Evolutionary conservation across 495 filamentous ascomycete species (phyloP).

Genomic region (Glonium stellatum): DNA sequence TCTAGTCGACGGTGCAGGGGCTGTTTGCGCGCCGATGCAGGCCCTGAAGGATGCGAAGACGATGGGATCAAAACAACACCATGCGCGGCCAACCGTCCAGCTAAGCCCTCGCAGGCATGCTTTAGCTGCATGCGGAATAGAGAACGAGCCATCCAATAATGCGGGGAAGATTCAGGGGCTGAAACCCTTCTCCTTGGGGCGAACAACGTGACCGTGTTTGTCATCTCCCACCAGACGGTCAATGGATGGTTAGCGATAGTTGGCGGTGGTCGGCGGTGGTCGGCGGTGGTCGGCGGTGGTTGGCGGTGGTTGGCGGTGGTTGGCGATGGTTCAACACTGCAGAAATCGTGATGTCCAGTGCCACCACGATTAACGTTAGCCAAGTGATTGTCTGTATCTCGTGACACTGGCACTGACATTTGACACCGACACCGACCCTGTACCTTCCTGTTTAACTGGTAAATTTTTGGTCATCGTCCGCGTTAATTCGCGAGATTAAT

Average conservation of each 20-base stretch:
- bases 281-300: too few relatives aligned
- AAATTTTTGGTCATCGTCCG: not conserved
- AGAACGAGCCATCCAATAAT: conserved; percentile 12
- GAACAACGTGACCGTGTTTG: not conserved
- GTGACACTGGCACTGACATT: too few relatives aligned
- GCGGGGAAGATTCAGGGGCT: conserved; percentile 23
- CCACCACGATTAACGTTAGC: too few relatives aligned
- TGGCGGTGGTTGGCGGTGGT: too few relatives aligned
- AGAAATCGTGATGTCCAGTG: too few relatives aligned
- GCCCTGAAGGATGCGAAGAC: not conserved
- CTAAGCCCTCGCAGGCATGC: not conserved
- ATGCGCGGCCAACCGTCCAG: conserved; percentile 2
- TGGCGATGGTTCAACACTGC: too few relatives aligned
- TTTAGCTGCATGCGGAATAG: conserved; percentile 8
- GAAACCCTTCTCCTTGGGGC: not conserved
- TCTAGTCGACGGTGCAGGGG: not conserved
- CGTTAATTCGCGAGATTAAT: not conserved
- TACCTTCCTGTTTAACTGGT: not conserved
- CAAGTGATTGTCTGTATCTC: too few relatives aligned
- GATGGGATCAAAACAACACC: not conserved
- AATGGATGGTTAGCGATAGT: not conserved
- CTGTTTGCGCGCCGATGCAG: not conserved
- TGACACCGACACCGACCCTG: not conserved
- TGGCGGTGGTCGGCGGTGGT: too few relatives aligned
- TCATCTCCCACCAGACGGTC: not conserved